These are phyloP conservation scores for Phoenix roebelenii DNA, from an alignment of 176 grass and related monocot species.

Conservation along the genomic window DNA sequence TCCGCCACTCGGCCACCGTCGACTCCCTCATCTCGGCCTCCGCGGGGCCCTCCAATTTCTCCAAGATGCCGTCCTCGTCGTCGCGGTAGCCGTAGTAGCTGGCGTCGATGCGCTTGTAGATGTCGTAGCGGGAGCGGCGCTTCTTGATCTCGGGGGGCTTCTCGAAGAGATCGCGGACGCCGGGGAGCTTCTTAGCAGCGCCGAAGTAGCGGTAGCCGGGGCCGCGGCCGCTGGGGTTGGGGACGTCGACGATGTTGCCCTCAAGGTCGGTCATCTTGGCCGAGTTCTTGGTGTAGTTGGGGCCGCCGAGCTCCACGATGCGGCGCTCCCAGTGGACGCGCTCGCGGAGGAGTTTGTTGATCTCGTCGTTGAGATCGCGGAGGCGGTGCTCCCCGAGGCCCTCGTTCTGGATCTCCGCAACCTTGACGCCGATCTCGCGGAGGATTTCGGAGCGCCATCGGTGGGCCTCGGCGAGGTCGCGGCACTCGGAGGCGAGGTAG, in stretches of 20 bases:
- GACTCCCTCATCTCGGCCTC: constrained; percentile 57
- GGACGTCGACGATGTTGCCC: constrained; percentile 86
- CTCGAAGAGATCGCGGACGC: constrained; percentile 87
- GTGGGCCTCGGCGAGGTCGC: constrained; percentile 86
- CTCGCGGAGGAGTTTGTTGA: constrained; percentile 97
- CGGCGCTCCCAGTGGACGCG: constrained; percentile 91
- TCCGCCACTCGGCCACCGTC: constrained; percentile 50
- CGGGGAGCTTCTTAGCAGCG: constrained; percentile 88
- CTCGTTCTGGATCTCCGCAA: constrained; percentile 96
- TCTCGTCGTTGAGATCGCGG: constrained; percentile 98
- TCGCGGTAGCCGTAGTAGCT: constrained; percentile 90
- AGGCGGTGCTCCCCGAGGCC: constrained; percentile 93
- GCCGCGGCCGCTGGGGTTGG: constrained; percentile 76
- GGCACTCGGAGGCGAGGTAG: constrained; percentile 89
- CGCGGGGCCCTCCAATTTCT: constrained; percentile 59
- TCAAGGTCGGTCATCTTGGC: constrained; percentile 92
- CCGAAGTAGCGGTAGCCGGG: constrained; percentile 96
- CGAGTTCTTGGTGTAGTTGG: constrained; percentile 56
- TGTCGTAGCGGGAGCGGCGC: constrained; percentile 81
- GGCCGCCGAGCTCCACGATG: constrained; percentile 78
- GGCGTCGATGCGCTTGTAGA: constrained; percentile 86
- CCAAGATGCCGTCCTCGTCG: constrained; percentile 87
- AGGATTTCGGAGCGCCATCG: constrained; percentile 93
- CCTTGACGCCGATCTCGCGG: constrained; percentile 92
- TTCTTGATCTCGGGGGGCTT: constrained; percentile 78